phyloP scores from a whole-genome alignment of 1,139 yeast species.

The Suhomyces maxii region DNA sequence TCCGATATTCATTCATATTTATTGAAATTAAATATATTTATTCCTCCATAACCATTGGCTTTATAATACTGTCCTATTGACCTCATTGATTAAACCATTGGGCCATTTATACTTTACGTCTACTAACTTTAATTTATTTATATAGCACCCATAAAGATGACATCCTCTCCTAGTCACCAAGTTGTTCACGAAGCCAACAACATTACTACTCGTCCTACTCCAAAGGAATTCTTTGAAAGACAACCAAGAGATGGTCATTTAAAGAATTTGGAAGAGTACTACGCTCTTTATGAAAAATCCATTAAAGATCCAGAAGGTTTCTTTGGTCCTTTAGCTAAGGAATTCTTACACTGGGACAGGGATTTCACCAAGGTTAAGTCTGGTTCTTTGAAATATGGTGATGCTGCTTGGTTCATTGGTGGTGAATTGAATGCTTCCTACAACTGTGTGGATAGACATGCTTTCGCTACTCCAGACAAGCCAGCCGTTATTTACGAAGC shows the following conservation, averaged over 20 bases:
- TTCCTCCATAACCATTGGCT: too few relatives aligned
- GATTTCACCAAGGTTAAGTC: slow-evolving; percentile 72
- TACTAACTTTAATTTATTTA: not conserved
- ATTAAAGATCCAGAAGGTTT: slow-evolving; percentile 79
- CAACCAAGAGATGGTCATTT: slow-evolving; percentile 61
- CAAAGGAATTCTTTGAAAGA: slow-evolving; percentile 70
- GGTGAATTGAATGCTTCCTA: slow-evolving; percentile 93
- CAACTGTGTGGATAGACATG: slow-evolving; percentile 97
- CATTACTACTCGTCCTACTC: slow-evolving; percentile 63
- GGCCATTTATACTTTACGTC: too few relatives aligned
- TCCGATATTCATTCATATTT: too few relatives aligned
- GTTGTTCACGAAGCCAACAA: slow-evolving; percentile 85
- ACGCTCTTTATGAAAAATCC: slow-evolving; percentile 71
- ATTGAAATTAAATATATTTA: too few relatives aligned
- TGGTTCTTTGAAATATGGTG: slow-evolving; percentile 78
- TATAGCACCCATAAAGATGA: slow-evolving; percentile 3
- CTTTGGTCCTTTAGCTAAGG: slow-evolving; percentile 80
- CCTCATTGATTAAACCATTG: too few relatives aligned
- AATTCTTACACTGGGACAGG: slow-evolving; percentile 79
- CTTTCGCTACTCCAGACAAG: slow-evolving; percentile 81
- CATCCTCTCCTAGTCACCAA: slow-evolving; percentile 24
- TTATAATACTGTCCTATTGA: too few relatives aligned
- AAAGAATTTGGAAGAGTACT: slow-evolving; percentile 64
- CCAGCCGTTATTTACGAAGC: slow-evolving; percentile 93
- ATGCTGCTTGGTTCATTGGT: slow-evolving; percentile 88